Evolutionary conservation across 768 basidiomycete species (phyloP).

Genomic region (Pulveroboletus sp.): DNA sequence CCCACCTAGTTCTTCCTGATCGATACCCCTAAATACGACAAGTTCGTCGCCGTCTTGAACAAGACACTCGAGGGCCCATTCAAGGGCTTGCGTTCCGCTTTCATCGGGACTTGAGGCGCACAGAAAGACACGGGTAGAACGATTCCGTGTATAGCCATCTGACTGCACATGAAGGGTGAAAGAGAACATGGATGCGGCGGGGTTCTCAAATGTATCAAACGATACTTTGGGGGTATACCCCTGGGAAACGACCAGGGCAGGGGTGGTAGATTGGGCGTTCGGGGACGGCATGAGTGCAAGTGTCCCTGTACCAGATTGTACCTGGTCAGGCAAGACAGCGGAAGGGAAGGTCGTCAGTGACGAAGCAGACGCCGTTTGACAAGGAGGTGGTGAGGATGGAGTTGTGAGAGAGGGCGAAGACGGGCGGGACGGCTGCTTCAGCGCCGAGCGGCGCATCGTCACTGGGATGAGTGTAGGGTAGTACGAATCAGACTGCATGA

Average conservation of each 20-base stretch:
- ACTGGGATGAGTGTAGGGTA: conserved; percentile 12
- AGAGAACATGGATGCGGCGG: conserved; percentile 78
- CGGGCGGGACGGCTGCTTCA: conserved; percentile 40
- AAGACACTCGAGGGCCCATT: conserved; percentile 86
- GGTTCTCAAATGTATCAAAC: conserved; percentile 85
- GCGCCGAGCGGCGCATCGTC: conserved; percentile 45
- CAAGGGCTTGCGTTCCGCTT: conserved; percentile 80
- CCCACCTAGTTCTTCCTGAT: conserved; percentile 79
- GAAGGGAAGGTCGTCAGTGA: conserved; percentile 16
- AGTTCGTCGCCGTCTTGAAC: conserved; percentile 90
- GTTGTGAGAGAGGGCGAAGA: conserved; percentile 14
- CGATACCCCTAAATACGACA: conserved; percentile 86
- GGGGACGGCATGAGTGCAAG: conserved; percentile 16
- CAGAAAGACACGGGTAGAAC: conserved; percentile 81
- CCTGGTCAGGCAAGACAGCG: conserved; percentile 19
- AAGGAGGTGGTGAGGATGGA: conserved; percentile 25
- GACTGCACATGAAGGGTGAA: conserved; percentile 82
- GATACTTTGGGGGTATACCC: conserved; percentile 51
- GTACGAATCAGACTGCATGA: background rate
- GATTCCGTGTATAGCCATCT: conserved; percentile 69
- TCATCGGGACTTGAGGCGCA: conserved; percentile 88
- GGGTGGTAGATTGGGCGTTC: conserved; percentile 13
- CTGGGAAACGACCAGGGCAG: conserved; percentile 24
- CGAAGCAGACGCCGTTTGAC: conserved; percentile 15
- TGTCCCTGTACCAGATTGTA: conserved; percentile 9